Evolutionary conservation across 331 rosid genomes (phyloP).

Genomic region (Saraca asoca): DNA sequence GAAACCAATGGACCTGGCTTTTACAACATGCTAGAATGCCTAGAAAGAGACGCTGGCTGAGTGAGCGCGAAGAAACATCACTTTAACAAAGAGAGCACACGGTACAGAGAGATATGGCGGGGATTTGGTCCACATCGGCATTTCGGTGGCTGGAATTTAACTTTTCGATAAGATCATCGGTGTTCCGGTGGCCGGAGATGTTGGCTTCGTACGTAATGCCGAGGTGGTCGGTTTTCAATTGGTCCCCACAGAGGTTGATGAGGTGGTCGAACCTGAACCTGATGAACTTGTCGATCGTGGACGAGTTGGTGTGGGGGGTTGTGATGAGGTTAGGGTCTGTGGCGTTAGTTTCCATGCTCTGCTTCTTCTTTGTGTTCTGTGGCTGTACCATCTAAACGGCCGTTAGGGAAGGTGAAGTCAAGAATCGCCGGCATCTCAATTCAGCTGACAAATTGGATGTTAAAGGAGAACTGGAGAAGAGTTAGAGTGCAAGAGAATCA

Average conservation of each 20-base stretch:
- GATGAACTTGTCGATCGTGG: conserved; percentile 53
- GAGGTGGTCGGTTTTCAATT: conserved; percentile 1
- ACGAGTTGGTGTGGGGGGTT: conserved; percentile 70
- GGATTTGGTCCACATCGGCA: conserved; percentile 37
- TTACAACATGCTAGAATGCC: no score
- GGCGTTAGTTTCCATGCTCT: conserved; percentile 74
- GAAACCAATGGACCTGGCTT: no score
- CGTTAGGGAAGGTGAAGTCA: no score
- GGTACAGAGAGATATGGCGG: conserved; percentile 34
- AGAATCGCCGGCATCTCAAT: no score
- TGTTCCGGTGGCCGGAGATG: conserved; percentile 45
- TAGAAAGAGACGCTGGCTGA: no score
- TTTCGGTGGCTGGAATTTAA: conserved; percentile 42
- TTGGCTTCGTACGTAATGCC: conserved; percentile 43
- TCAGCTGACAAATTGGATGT: not conserved
- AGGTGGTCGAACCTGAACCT: conserved; percentile 44
- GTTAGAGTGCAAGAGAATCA: no score
- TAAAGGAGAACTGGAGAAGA: no score
- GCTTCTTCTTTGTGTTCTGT: conserved; percentile 82
- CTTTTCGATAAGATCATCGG: conserved; percentile 34
- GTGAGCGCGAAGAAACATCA: no score
- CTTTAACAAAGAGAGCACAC: not conserved
- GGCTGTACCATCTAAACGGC: conserved; percentile 68
- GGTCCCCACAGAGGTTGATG: no score
- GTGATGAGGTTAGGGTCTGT: conserved; percentile 73